These are phyloP conservation scores for Aspergillus awamori DNA, from an alignment of 2,329 filamentous ascomycete species.

Conservation along the genomic window DNA sequence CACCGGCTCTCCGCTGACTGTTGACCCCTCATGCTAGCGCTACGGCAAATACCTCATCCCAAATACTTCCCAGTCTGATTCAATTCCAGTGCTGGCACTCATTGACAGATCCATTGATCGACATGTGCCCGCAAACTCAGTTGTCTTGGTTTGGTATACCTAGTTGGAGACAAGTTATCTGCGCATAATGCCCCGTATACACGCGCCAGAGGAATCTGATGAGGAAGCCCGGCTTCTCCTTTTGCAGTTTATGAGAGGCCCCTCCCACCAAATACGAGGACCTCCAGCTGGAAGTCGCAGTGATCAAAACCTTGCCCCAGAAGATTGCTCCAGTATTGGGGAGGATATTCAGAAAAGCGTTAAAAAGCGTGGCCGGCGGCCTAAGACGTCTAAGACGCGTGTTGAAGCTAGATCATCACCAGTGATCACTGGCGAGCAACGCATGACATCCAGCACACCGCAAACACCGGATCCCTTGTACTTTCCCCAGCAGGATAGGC, in stretches of 20 bases:
- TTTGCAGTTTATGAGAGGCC: constrained; percentile 28
- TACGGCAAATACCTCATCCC: no score
- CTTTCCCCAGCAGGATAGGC: not conserved
- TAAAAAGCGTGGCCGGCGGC: not conserved
- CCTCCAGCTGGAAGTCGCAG: not conserved
- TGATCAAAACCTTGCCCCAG: not conserved
- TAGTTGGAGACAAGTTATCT: not conserved
- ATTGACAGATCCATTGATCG: not conserved
- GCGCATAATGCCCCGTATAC: constrained; percentile 3
- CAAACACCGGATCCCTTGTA: not conserved
- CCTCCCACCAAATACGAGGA: constrained; percentile 11
- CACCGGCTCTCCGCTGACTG: not conserved
- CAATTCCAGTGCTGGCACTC: not conserved
- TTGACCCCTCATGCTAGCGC: not conserved
- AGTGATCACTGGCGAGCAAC: not conserved
- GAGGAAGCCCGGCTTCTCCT: constrained; percentile 30
- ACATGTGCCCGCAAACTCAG: not conserved
- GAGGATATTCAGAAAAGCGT: not conserved
- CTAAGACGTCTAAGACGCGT: not conserved
- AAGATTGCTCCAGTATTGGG: not conserved
- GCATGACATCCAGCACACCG: not conserved
- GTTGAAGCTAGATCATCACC: not conserved
- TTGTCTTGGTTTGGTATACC: not conserved
- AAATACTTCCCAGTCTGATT: not conserved
- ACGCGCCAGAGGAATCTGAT: constrained; percentile 19